Evolutionary conservation across 345 rosid species (phyloP), one percentile per base, ranked within the genome.

Genomic region (Gynandropsis gynandra): DNA sequence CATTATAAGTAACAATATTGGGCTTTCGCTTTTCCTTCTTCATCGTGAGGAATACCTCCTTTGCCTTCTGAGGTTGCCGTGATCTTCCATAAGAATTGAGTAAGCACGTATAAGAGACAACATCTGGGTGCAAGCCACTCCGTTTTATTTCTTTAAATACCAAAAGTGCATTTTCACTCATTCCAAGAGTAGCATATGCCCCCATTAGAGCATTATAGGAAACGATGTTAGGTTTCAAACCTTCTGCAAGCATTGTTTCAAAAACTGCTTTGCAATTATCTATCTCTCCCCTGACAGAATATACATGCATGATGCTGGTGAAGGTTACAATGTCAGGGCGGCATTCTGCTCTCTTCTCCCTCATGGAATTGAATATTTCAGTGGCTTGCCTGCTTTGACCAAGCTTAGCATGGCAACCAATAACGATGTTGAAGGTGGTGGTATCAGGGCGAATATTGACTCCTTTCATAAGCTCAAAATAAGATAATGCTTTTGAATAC

Each of bases 11-110:
- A 50, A 81, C 82, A 64, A 83, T 56, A 66, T 81, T 86, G 50
- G 97, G 94, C 68, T 78, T 86, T 70, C 58, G 56, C 54, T 74
- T 83, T 35, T 75, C 65, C 55, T 65, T 72, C 74, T 73, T 89
- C 85, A 86, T 86, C 83, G 71, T 65, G 42, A 71, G 58, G 58
- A 89, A 89, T 17, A 89, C 77, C 68, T 76, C 76, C 56, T 78
- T 80, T 34, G 97, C 94, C 62, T 81, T 81, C 50, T 41, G 60
- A 41, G 97, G 94, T 59, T 80, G 83, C 16, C 64, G 66, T 50
- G 97, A 83, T 73, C 95, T 78, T 64, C 97, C 97, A 63, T 86
- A 86, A 36, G 95, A 83, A 74, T 79, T 83, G 24, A 89, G 88
- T 58, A 89, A 76, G 61, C 87, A 75, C 16, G 95, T 86, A 57